phyloP scores from a whole-genome alignment of 352 stramenopile species.

The Phytophthora foliorum region DNA sequence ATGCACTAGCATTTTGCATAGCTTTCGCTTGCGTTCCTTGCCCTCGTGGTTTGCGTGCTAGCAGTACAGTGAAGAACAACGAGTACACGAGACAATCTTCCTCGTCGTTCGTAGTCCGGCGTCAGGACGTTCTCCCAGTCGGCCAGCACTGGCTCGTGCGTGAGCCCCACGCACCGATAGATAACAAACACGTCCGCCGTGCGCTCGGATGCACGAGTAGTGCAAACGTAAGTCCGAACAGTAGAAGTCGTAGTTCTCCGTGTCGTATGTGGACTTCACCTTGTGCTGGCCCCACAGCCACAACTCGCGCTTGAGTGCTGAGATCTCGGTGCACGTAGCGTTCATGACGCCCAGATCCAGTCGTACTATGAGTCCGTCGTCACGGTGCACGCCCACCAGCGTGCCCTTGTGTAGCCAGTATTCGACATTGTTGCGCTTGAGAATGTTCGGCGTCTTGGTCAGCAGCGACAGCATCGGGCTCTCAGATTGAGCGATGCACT shows the following conservation, averaged over 20 bases:
- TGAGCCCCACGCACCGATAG: constrained; percentile 83
- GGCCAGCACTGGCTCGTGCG: constrained; percentile 47
- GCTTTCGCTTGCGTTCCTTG: too few species aligned
- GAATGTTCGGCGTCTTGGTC: constrained; percentile 70
- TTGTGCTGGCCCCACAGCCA: constrained; percentile 71
- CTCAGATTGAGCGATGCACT: too few species aligned
- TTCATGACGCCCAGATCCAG: constrained; percentile 86
- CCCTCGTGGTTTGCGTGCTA: too few species aligned
- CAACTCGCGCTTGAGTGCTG: constrained; percentile 75
- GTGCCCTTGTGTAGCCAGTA: constrained; percentile 91
- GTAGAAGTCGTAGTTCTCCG: constrained; percentile 85
- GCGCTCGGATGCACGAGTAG: constrained; percentile 81
- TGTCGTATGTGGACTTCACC: constrained; percentile 86
- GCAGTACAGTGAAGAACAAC: too few species aligned
- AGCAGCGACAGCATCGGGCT: constrained; percentile 78
- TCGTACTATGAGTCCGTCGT: constrained; percentile 86
- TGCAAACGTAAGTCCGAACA: constrained; percentile 80
- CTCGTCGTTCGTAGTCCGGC: constrained; percentile 64
- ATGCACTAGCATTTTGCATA: too few species aligned
- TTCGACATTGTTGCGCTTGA: constrained; percentile 74
- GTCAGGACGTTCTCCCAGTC: constrained; percentile 62
- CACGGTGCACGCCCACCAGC: constrained; percentile 72
- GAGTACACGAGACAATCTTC: constrained; percentile 75
- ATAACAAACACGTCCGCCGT: constrained; percentile 83
- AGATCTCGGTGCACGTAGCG: constrained; percentile 74